phyloP scores from a whole-genome alignment of 1,139 yeast species.

The Candida labiduridarum region DNA sequence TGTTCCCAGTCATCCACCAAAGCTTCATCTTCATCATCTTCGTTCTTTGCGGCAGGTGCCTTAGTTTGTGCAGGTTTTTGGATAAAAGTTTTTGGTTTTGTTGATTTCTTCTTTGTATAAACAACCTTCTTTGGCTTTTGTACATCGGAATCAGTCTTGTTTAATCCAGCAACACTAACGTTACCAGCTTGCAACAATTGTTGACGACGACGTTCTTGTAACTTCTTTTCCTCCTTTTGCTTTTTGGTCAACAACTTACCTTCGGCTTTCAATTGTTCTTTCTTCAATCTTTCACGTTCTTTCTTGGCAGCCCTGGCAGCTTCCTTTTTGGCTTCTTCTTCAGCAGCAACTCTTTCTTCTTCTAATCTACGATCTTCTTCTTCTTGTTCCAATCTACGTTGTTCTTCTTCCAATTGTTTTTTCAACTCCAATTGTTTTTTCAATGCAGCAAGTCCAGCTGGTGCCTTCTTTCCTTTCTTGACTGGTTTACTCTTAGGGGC shows the following conservation, averaged over 20 bases:
- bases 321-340: conserved; percentile 68
- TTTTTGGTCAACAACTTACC: conserved; percentile 90
- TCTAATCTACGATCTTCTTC: conserved; percentile 66
- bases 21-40: conserved; percentile 51
- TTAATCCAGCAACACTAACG: conserved; percentile 75
- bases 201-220: conserved; percentile 87
- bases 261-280: conserved; percentile 84
- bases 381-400: conserved; percentile 62
- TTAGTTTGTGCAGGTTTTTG: conserved; percentile 24
- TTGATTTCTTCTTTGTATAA: conserved; percentile 71
- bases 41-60: conserved; percentile 20
- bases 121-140: conserved; percentile 68
- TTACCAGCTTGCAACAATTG: conserved; percentile 78
- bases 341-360: conserved; percentile 60
- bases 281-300: conserved; percentile 81
- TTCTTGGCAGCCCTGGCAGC: conserved; percentile 74
- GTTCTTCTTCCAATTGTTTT: conserved; percentile 80
- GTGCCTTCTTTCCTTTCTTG: conserved; percentile 66
- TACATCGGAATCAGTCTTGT: conserved; percentile 30
- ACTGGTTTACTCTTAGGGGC: conserved; percentile 34
- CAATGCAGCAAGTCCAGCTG: conserved; percentile 80
- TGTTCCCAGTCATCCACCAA: conserved; percentile 70
- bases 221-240: conserved; percentile 89
- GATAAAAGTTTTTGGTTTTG: conserved; percentile 39
- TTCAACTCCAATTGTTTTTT: conserved; percentile 84